A percentile compares a stretch with the other conserved stretches of the same genome.
These are phyloP conservation scores for Fennellomyces sp. DNA, from an alignment of 371 early-diverging fungal species.

Conservation along the genomic window DNA sequence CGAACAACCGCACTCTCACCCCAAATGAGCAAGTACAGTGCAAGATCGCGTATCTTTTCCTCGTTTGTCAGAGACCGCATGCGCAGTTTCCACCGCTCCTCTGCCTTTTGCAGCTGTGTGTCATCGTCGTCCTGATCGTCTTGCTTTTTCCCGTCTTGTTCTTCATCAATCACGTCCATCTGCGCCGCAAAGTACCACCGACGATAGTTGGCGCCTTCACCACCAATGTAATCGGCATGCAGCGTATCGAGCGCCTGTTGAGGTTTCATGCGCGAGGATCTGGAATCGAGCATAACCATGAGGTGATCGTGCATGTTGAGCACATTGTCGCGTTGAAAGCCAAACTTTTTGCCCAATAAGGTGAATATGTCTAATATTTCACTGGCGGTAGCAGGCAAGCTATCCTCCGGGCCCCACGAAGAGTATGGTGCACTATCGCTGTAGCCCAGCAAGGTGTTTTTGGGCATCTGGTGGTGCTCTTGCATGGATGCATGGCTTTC, in stretches of 20 bases:
- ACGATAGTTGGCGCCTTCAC: slow-evolving; percentile 83
- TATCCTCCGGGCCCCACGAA: slow-evolving; percentile 68
- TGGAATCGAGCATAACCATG: slow-evolving; percentile 85
- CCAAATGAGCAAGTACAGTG: slow-evolving; percentile 85
- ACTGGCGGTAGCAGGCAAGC: slow-evolving; percentile 68
- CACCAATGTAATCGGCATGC: slow-evolving; percentile 89
- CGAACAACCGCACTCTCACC: slow-evolving; percentile 86
- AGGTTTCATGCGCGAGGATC: slow-evolving; percentile 80
- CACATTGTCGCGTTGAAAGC: slow-evolving; percentile 80
- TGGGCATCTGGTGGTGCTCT: slow-evolving; percentile 10
- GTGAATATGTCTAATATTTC: no score
- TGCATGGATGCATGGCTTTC: slow-evolving; percentile 11
- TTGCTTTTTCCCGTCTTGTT: slow-evolving; percentile 46
- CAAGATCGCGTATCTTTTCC: slow-evolving; percentile 72
- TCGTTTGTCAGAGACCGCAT: slow-evolving; percentile 80
- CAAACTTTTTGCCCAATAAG: slow-evolving; percentile 67
- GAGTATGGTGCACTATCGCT: slow-evolving; percentile 50
- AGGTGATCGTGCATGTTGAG: slow-evolving; percentile 75
- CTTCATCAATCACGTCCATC: slow-evolving; percentile 70
- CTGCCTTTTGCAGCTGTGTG: slow-evolving; percentile 51
- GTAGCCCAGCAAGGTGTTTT: slow-evolving; percentile 15
- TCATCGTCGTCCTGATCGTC: slow-evolving; percentile 39
- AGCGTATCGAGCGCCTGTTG: slow-evolving; percentile 76
- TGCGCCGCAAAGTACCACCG: slow-evolving; percentile 89
- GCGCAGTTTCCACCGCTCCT: slow-evolving; percentile 70